Conservation (phyloP, 495 filamentous ascomycete species). For the Staphylotrichum longicolle region DNA sequence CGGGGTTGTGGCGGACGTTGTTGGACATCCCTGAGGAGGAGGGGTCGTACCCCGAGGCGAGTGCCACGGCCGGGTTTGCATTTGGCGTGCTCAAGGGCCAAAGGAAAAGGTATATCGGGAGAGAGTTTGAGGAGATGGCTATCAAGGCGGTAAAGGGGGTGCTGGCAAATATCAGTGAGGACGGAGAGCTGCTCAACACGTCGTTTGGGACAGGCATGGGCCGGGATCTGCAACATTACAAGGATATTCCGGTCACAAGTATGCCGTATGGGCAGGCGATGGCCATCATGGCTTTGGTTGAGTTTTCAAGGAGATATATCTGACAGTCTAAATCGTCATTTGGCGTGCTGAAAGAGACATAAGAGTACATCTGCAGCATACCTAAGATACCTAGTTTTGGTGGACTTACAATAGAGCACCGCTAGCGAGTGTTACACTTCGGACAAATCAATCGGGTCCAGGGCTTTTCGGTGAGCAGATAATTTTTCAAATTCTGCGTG, state of each 20-base stretch:
- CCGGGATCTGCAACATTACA: conserved; percentile 63
- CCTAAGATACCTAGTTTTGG: too few species aligned
- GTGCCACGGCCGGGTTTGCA: conserved; percentile 72
- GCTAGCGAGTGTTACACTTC: too few species aligned
- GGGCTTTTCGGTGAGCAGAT: too few species aligned
- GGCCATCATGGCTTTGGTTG: conserved; percentile 13
- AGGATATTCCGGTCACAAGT: conserved; percentile 63
- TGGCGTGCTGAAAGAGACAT: too few species aligned
- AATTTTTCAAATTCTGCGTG: too few species aligned
- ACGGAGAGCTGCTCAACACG: conserved; percentile 64
- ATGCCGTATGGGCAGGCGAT: conserved; percentile 78
- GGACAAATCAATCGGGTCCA: too few species aligned
- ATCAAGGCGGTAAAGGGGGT: conserved; percentile 61
- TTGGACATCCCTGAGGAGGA: conserved; percentile 57
- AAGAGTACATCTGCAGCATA: too few species aligned
- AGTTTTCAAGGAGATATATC: conserved; percentile 9
- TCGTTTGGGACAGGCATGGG: conserved; percentile 77
- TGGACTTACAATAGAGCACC: too few species aligned
- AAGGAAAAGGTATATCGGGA: conserved; percentile 61
- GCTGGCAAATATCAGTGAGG: conserved; percentile 54
- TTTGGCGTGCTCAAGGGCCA: conserved; percentile 71
- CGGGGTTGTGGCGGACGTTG: conserved; percentile 67
- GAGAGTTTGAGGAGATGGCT: conserved; percentile 47
- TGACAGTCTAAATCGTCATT: too few species aligned
- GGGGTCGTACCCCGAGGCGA: conserved; percentile 65